Evolutionary conservation across 768 basidiomycete species (phyloP), one percentile per base, ranked within the genome.

Genomic region (Boletus speciosus): DNA sequence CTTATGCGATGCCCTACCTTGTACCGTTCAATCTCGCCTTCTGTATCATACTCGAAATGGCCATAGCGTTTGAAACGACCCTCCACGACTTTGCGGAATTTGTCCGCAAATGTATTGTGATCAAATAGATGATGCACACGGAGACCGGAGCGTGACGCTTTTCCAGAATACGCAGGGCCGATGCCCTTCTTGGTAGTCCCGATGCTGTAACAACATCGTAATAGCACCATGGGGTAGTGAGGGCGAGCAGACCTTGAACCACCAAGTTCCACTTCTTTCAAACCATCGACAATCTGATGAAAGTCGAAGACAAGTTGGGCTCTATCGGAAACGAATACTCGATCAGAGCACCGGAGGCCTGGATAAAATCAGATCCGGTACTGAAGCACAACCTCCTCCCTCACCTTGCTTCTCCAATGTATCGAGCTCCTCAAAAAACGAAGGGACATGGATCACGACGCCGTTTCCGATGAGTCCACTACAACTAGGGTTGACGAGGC

Each of bases 151-250:
- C 97, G 87, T 11, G 93, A 96, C 15, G 97, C 93, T 73, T 98
- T 99, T 47, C 88, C 90, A 47, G 95, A 97, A 78, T 99, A 99
- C 12, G 97, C 90, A 71, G 97, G 97, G 72, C 97, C 97, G 66
- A 99, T 98, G 48, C 97, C 97, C 71, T 86, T 93, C 82, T 90
- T 94, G 46, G 97, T 99, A 34, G 97, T 99, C 25, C 97, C 97
- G 67, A 99, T 98, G 72, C 90, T 93, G 63, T 15, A 16, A 35
- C 51, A 44, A 49, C 27, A 36, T 51, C 25, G 29, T 51, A 40
- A 36, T 8, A 14, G 34, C 7, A 0, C 19, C 14, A 43, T 14
- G 16, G 10, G 27, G 37, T 7, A 42, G 41, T 46, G 49, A 40
- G 23, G 25, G 32, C 38, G 45, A 54, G 59, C 63, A 39, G 61